Evolutionary conservation across 2,329 filamentous ascomycete genomes (phyloP), one percentile per base, ranked within the genome.

Genomic region (Alternaria consortialis): DNA sequence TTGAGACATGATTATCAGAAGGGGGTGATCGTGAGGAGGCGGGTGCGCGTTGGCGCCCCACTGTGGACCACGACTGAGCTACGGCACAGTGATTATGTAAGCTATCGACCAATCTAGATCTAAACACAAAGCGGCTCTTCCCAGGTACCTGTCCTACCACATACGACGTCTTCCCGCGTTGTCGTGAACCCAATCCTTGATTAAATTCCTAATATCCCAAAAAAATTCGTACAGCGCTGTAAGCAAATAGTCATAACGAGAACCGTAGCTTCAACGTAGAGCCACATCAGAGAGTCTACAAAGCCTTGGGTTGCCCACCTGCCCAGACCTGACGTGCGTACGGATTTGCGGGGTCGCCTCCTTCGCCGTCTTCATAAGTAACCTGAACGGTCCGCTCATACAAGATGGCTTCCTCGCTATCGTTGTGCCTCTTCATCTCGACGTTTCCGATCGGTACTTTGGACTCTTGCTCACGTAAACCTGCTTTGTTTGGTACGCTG

Each of bases 341-440:
- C 37, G 50, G 43, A 32, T 58, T 53, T 9, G 55, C 29, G 23
- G 50, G 54, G n/a, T 23, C n/a, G 31, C 37, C 32, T 50, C 20
- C 40, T 27, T 34, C 17, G 3, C 46, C 39, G 7, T 48, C 50
- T n/a, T 67, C 62, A 39, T 67, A 69, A n/a, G 53, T 60, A 11
- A 69, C 64, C 20, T 69, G 60, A 5, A 69, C 64, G 5, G 58
- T 67, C 31, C 64, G 62, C 56, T 69, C 64, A n/a, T 56, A 69
- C 34, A 69, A 32, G 36, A 69, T 69, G 4, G 66, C 64, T 50
- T 69, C 64, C 31, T 69, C 62, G 46, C 66, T 69, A 29, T 69
- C 64, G 29, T 43, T 62, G 37, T 69, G 62, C 4, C 39, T 50
- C 13, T 63, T 61, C 7, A 56, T 42, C 12, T 43, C 31, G 12